phyloP scores from a whole-genome alignment of 2,329 filamentous ascomycete genomes.

The Trichophyton mentagrophytes region DNA sequence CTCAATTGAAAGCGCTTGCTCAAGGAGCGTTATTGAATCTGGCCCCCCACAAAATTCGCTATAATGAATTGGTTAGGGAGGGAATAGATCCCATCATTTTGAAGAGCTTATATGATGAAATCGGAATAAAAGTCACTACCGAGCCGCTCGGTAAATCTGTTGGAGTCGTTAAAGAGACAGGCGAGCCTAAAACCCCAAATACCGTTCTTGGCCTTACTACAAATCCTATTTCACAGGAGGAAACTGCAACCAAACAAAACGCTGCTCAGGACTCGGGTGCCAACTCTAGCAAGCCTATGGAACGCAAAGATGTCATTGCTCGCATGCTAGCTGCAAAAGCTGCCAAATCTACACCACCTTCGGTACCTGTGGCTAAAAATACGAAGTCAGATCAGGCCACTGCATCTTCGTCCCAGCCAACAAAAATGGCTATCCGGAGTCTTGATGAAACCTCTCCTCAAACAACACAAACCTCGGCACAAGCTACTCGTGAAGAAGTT shows the following conservation, averaged over 20 bases:
- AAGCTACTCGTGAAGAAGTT: constrained; percentile 9
- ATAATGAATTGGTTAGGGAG: constrained; percentile 59
- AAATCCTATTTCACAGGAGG: neutral
- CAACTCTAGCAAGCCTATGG: constrained; percentile 37
- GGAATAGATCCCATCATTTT: constrained; percentile 55
- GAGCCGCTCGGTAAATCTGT: neutral
- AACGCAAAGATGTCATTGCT: constrained; percentile 65
- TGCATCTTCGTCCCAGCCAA: neutral
- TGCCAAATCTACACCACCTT: constrained; percentile 33
- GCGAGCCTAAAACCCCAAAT: neutral
- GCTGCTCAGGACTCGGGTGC: constrained; percentile 5
- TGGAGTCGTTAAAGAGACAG: neutral
- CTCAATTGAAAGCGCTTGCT: constrained; percentile 38
- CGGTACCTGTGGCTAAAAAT: neutral
- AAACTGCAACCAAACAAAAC: neutral
- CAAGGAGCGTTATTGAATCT: constrained; percentile 55
- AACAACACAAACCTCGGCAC: neutral
- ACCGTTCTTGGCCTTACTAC: neutral
- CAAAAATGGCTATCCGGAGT: neutral
- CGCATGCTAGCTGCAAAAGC: constrained; percentile 61
- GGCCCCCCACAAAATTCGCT: constrained; percentile 53
- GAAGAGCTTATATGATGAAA: constrained; percentile 51
- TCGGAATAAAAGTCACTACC: constrained; percentile 43
- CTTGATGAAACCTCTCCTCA: neutral
- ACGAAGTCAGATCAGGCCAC: neutral